Conservation (phyloP, 306 rosid species). For the Macrotyloma uniflorum region DNA sequence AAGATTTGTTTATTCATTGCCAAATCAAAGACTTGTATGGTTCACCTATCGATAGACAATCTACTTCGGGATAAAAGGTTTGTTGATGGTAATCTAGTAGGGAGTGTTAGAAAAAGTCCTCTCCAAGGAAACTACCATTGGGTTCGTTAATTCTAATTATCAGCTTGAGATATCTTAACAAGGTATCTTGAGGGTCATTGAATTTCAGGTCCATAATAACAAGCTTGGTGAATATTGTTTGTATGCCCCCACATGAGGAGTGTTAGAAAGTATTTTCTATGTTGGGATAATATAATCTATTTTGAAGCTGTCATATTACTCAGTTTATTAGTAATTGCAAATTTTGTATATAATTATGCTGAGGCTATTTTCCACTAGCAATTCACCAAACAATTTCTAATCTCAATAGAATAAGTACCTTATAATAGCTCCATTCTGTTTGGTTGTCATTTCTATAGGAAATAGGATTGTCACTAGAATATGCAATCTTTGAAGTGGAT, state of each 20-base stretch:
- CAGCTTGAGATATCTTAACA: not conserved
- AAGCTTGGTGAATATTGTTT: not conserved
- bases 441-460: conserved; percentile 57
- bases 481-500: conserved; percentile 83
- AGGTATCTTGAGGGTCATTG: not conserved
- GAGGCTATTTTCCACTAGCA: not conserved
- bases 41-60: not conserved
- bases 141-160: not conserved
- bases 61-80: not conserved
- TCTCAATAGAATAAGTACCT: conserved; percentile 54
- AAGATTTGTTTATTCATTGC: not conserved
- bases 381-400: not conserved
- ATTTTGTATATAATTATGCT: not conserved
- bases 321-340: not conserved
- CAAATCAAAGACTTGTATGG: not conserved
- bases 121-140: not conserved
- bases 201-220: not conserved
- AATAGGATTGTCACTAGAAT: conserved; percentile 87
- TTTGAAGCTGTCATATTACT: not conserved
- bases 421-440: conserved; percentile 96
- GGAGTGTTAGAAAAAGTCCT: not conserved
- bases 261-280: not conserved
- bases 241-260: not conserved
- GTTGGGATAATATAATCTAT: not conserved
- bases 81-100: not conserved